Base-by-base conservation (phyloP, 2,329 filamentous ascomycete species). In the Hymenoscyphus albidus region DNA sequence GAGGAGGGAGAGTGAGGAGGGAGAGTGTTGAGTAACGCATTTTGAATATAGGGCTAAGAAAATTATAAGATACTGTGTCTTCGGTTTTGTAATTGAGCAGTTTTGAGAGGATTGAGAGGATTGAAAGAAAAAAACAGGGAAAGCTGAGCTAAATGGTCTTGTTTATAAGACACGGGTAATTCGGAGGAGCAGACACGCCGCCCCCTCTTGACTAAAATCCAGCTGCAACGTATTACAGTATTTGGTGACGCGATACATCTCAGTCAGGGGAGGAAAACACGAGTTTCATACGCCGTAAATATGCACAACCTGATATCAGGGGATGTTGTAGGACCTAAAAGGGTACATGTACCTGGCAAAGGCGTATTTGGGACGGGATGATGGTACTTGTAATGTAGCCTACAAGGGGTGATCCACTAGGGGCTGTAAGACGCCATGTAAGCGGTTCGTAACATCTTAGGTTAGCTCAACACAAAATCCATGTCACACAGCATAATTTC, bases 1-100 rank as follows among this genome's bases (percentile, higher is more conserved):
- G 48, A 61, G 59, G 31, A 61, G 31, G 39, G 63, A 71, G 67
- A 63, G 32, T 18, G n/a, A 61, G 59, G 31, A 61, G 31, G 39
- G 63, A 71, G 67, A 63, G 32, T 18, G n/a, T n/a, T 42, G 14
- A 42, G 35, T 55, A 39, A 32, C 16, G 59, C 22, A 55, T 48
- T 54, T 54, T 54, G 48, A 27, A 5, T 18, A 22, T 44, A 27
- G 18, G 39, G 40, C 9, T 44, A 31, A n/a, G 40, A 16, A 6
- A 31, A n/a, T 16, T 31, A 48, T 31, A 12, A 18, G 9, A 54
- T 27, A 27, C 3, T 27, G 27, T 27, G 27, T 27, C 3, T 27
- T 27, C 3, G 2, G 27, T 27, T 27, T 27, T 13, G 27, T 22
- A 12, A 38, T 16, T 51, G 58, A 60, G 40, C 22, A 27, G 39